Percentiles rank a stretch among this genome's conserved stretches.
Conservation (phyloP, 257 asterid species). For the Agastache rugosa region DNA sequence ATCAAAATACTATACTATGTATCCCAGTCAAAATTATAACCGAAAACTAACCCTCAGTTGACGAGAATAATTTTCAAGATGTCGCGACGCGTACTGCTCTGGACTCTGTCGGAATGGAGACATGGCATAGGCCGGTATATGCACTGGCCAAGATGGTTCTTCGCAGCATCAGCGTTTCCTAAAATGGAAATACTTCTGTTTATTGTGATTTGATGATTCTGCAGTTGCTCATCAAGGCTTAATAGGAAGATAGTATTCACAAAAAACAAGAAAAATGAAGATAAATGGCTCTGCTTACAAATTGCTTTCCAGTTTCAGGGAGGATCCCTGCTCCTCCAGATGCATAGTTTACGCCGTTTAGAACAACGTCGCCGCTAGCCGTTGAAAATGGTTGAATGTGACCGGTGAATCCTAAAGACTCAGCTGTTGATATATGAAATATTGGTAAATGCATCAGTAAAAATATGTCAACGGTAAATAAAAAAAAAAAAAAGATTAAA, state of each 20-base stretch:
- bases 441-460: neutral
- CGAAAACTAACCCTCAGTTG: slow-evolving; percentile 26
- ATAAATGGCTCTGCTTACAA: neutral
- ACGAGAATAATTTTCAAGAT: neutral
- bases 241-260: neutral
- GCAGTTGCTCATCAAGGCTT: slow-evolving; percentile 34
- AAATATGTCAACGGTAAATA: too few relatives aligned
- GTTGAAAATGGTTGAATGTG: slow-evolving; percentile 33
- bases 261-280: neutral
- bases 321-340: slow-evolving; percentile 36
- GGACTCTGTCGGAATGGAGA: neutral
- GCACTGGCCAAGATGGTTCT: slow-evolving; percentile 11
- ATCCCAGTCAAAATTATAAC: too few relatives aligned
- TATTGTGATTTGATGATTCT: slow-evolving; percentile 19
- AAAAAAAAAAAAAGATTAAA: neutral
- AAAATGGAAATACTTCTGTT: neutral
- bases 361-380: neutral
- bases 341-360: slow-evolving; percentile 31
- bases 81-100: slow-evolving; percentile 12
- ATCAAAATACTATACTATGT: too few relatives aligned
- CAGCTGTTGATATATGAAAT: slow-evolving; percentile 13
- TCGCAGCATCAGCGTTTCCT: slow-evolving; percentile 19
- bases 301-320: slow-evolving; percentile 12
- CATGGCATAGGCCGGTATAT: slow-evolving; percentile 8
- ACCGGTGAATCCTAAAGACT: slow-evolving; percentile 15